Evolutionary conservation across 2,329 filamentous ascomycete genomes (phyloP), one percentile per base, ranked within the genome.

Genomic region (Aspergillus sp.): DNA sequence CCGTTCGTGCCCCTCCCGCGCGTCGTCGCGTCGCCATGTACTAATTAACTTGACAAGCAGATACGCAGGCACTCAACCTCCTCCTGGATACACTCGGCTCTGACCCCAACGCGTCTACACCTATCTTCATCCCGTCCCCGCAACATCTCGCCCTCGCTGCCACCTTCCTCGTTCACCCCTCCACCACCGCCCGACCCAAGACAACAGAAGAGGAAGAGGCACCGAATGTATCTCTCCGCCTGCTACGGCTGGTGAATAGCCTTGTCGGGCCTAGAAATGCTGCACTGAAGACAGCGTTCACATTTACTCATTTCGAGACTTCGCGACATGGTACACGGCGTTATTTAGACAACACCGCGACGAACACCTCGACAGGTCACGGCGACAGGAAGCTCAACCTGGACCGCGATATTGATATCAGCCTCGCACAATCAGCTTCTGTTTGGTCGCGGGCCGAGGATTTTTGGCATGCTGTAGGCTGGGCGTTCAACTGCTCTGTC

Each of bases 401-500:
- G 6, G 79, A 54, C 45, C 44, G 50, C 3, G 48, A 57, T 39
- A 57, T 57, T 20, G 38, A 41, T 43, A 48, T 50, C 13, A 30
- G 81, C 9, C 79, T 91, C 56, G 87, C 88, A 1, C 83, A 84
- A 50, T 78, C 82, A 13, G 81, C 85, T 43, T 88, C 89, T 30
- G 62, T 97, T 2, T 96, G 90, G 85, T 78, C 77, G 15, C 83
- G 85, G n/a, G 90, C 89, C 1, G 86, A 90, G 59, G 91, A 96
- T 69, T 96, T 98, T 67, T 99, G 95, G 91, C 84, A 87, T 42
- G 84, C 90, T 0, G 83, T 95, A 0, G 95, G 93, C 3, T 98
- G 95, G 95, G 89, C 90, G 0, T 92, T 98, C 72, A 95, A 93
- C 70, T 98, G 93, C 76, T 93, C 91, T 51, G 82, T 89, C 2